These are phyloP conservation scores for Pythium scleroteichum DNA, from an alignment of 352 stramenopile species.

Conservation along the genomic window DNA sequence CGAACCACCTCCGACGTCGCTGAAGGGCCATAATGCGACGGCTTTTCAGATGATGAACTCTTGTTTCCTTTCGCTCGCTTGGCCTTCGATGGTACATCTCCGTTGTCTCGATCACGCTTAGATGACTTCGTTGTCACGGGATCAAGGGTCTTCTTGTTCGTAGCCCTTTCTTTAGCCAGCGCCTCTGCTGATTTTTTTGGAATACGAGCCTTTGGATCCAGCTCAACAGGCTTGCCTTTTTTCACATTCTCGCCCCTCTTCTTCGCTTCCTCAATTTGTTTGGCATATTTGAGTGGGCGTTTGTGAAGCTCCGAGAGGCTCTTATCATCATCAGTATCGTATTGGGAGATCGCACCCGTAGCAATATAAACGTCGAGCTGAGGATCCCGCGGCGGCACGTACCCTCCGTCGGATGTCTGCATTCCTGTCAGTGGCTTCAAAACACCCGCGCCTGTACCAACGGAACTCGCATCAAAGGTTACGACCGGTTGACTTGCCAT, in stretches of 20 bases:
- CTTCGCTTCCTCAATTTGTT: slow-evolving; percentile 24
- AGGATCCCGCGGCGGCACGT: slow-evolving; percentile 19
- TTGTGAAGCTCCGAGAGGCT: slow-evolving; percentile 7
- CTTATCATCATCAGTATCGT: not conserved
- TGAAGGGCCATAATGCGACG: not conserved
- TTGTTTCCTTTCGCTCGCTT: slow-evolving; percentile 9
- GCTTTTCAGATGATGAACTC: not conserved
- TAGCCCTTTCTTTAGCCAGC: not conserved
- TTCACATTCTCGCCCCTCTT: slow-evolving; percentile 11
- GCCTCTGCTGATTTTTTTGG: slow-evolving; percentile 20
- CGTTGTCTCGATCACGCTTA: not conserved
- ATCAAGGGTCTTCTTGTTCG: not conserved
- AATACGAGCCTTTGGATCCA: slow-evolving; percentile 15
- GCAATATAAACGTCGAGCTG: slow-evolving; percentile 24
- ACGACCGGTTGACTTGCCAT: slow-evolving; percentile 1
- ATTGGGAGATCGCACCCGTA: slow-evolving; percentile 16
- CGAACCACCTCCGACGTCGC: not conserved
- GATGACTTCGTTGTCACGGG: not conserved
- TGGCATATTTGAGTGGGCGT: slow-evolving; percentile 12
- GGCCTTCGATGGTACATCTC: not conserved
- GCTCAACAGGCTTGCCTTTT: slow-evolving; percentile 12
- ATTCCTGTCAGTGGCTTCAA: slow-evolving; percentile 11
- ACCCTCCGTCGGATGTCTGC: slow-evolving; percentile 8
- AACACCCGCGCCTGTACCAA: slow-evolving; percentile 14
- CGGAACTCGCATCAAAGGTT: not conserved